Percentiles rank a stretch among this genome's conserved stretches.
phyloP scores from a whole-genome alignment of 1,139 yeast genomes.

The Geotrichum reessii region DNA sequence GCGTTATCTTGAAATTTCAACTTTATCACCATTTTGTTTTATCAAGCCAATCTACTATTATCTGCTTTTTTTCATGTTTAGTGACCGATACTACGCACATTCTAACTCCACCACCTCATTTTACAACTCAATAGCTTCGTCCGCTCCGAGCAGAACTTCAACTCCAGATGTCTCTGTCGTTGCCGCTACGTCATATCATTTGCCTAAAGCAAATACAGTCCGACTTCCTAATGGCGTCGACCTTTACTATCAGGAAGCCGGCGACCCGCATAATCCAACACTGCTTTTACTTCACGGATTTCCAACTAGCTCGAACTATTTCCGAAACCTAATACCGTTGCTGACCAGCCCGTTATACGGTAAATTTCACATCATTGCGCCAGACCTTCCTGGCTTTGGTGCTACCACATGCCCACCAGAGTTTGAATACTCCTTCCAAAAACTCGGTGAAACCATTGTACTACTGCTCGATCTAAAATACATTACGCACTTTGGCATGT shows the following conservation, averaged over 20 bases:
- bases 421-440: slow-evolving; percentile 35
- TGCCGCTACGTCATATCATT: neutral
- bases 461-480: slow-evolving; percentile 32
- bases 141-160: neutral
- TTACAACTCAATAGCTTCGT: neutral
- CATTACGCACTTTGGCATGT: slow-evolving; percentile 35
- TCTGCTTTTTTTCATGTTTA: neutral
- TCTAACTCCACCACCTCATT: neutral
- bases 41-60: neutral
- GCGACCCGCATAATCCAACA: slow-evolving; percentile 32
- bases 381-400: slow-evolving; percentile 45
- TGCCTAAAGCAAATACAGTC: neutral
- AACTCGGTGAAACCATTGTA: slow-evolving; percentile 35
- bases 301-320: slow-evolving; percentile 43
- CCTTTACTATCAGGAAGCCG: slow-evolving; percentile 41
- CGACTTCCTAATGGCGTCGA: slow-evolving; percentile 25
- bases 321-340: slow-evolving; percentile 37
- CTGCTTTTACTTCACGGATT: slow-evolving; percentile 43
- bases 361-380: slow-evolving; percentile 40
- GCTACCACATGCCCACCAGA: slow-evolving; percentile 34
- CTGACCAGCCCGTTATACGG: slow-evolving; percentile 29
- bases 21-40: too few relatives aligned
- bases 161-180: neutral
- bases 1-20: neutral
- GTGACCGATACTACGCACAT: neutral